Evolutionary conservation across 2,329 filamentous ascomycete genomes (phyloP), one percentile per base, ranked within the genome.

Genomic region (Alternaria angustiovoidea): DNA sequence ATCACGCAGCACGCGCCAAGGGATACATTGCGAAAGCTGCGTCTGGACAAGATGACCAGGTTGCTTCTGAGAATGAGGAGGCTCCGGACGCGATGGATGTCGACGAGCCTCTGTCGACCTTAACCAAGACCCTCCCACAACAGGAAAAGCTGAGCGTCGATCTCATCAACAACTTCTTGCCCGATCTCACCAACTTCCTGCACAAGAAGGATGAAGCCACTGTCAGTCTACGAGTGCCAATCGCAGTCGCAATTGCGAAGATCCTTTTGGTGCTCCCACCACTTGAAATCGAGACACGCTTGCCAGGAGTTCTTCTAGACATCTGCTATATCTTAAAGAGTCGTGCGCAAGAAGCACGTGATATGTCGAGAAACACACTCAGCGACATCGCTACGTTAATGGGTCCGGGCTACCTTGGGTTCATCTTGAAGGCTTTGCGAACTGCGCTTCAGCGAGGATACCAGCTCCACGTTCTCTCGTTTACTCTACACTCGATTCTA

Each of bases 121-220:
- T 97, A 24, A 83, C 88, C 8, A 83, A 79, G 41, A 91, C 90
- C 0, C 82, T 93, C 54, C 93, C 93, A 0, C 83, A 85, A 34
- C 79, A 85, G 61, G 81, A 87, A 9, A 92, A 92, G 75, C 83
- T 96, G 34, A 83, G 86, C 16, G 84, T 86, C 1, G 93, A 97
- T 67, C 83, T 98, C 53, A 86, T 87, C 41, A 86, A 87, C 20
- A 89, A 89, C 63, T 91, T 97, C 69, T 81, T 97, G 38, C 93
- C 94, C 0, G 87, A 91, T 18, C 81, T 99, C 32, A 85, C 90
- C n/a, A 87, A 88, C 46, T 95, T 97, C 74, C 86, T 98, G 28
- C 94, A 97, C 70, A 89, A 96, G 71, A 98, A 97, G 78, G 92
- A 98, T 65, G 95, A 99, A 76, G 89, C 93, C 1, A 94, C 93